Evolutionary conservation across 345 rosid species (phyloP), one percentile per base, ranked within the genome.

Genomic region (Hirschfeldia incana): DNA sequence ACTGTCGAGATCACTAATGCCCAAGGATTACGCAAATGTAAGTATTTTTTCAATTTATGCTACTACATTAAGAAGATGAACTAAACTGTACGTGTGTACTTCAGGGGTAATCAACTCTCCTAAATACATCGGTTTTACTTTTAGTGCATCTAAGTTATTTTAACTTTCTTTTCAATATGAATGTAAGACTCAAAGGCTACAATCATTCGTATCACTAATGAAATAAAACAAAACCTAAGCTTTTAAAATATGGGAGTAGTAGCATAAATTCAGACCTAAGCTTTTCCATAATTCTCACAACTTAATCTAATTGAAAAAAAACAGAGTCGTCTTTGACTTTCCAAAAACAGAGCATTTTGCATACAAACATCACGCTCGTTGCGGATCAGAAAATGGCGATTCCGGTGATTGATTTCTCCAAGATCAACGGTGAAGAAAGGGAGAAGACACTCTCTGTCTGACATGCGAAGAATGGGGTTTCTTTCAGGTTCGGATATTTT

Each of bases 401-500:
- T 88, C 98, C 97, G 0, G 96, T 94, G 75, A 86, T 92, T n/a
- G 96, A 94, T 86, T 94, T 92, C 88, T 90, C 94, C 5, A 86
- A 90, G 86, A 84, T 94, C 82, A 81, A 87, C 46, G 90, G 89
- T 5, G 91, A 86, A 73, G 92, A 89, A 46, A 87, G 92, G 69
- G 88, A 88, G 53, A 80, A 78, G 42, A 85, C 91, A 3, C 74
- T 92, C 68, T 94, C 89, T 71, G 84, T 83, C 72, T 73, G 77
- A 88, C 89, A 13, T 92, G 97, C 9, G 87, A 92, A 77, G 93
- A 90, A 36, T 94, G 97, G 97, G 98, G 98, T 11, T 92, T 94
- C 82, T 94, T 94, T 42, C 98, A 94, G 96, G 98, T 94, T 69
- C 4, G 61, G 26, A 36, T 68, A 34, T 51, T 6, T 1, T 21